Evolutionary conservation across 2,329 filamentous ascomycete genomes (phyloP).

Genomic region (Penicillium sclerotigenum): DNA sequence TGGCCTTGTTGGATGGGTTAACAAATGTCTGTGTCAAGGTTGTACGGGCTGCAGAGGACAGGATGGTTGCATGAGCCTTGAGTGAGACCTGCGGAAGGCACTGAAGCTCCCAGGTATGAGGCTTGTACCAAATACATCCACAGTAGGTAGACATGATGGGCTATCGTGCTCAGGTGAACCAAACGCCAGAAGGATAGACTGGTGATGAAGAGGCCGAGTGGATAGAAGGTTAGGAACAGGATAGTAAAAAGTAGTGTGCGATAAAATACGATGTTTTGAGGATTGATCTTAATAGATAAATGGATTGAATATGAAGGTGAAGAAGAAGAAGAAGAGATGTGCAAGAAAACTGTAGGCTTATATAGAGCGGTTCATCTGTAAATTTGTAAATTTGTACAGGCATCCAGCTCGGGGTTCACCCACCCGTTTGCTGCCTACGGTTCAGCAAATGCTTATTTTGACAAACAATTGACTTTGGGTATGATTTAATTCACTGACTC

Average conservation of each 20-base stretch:
- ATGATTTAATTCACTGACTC: background rate
- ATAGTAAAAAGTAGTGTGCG: background rate
- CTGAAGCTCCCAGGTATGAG: background rate
- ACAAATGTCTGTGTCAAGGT: conserved; percentile 58
- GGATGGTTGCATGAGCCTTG: conserved; percentile 59
- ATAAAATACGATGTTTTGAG: background rate
- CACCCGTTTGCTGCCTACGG: background rate
- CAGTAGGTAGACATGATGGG: background rate
- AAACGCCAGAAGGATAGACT: background rate
- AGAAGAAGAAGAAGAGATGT: background rate
- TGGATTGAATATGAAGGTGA: background rate
- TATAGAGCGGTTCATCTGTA: background rate
- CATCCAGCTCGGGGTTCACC: background rate
- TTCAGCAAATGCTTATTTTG: background rate
- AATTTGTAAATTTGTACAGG: background rate
- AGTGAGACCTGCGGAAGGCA: conserved; percentile 61
- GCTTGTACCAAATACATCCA: background rate
- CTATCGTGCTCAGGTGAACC: background rate
- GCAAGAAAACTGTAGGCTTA: background rate
- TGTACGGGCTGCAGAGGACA: conserved; percentile 54
- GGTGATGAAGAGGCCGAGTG: background rate
- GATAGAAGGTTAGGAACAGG: background rate
- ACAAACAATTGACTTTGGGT: background rate
- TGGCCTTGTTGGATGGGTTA: conserved; percentile 51
- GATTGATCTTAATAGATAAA: background rate